A percentile compares a stretch with the other conserved stretches of the same genome.
phyloP scores from a whole-genome alignment of 306 rosid genomes.

The Vicia faba region DNA sequence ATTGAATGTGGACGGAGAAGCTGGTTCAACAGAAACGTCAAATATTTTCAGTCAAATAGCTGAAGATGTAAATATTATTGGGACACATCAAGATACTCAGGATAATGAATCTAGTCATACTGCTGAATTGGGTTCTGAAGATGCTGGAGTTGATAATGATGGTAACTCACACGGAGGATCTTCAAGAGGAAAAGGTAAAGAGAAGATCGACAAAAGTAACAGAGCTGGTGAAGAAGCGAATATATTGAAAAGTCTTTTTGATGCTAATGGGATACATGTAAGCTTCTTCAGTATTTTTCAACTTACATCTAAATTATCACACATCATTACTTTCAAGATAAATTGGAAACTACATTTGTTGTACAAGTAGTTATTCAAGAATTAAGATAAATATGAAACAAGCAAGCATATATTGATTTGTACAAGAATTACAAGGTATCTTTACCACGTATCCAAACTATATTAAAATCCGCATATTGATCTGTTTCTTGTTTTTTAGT shows the following conservation, averaged over 20 bases:
- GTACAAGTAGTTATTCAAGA: slow-evolving; percentile 19
- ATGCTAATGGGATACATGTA: slow-evolving; percentile 90
- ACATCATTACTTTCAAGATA: slow-evolving; percentile 27
- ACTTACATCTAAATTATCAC: slow-evolving; percentile 21
- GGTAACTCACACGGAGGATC: slow-evolving; percentile 43
- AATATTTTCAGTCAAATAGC: slow-evolving; percentile 75
- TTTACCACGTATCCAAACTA: neutral
- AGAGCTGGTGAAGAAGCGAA: slow-evolving; percentile 70
- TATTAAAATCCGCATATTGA: slow-evolving; percentile 28
- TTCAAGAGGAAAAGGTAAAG: slow-evolving; percentile 57
- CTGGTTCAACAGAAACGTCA: slow-evolving; percentile 85
- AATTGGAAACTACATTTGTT: slow-evolving; percentile 23
- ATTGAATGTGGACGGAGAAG: slow-evolving; percentile 68
- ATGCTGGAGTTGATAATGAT: slow-evolving; percentile 40
- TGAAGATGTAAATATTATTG: slow-evolving; percentile 66
- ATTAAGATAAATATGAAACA: slow-evolving; percentile 27
- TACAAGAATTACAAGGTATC: slow-evolving; percentile 17
- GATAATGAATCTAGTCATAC: slow-evolving; percentile 42
- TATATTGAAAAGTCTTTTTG: slow-evolving; percentile 77
- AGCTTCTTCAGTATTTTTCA: slow-evolving; percentile 42
- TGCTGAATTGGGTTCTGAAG: slow-evolving; percentile 39
- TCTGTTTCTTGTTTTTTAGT: slow-evolving; percentile 21
- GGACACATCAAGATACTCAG: slow-evolving; percentile 53
- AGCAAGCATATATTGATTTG: slow-evolving; percentile 22
- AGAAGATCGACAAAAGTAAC: slow-evolving; percentile 53